phyloP scores from a whole-genome alignment of 345 rosid genomes.

The Jatropha curcas region DNA sequence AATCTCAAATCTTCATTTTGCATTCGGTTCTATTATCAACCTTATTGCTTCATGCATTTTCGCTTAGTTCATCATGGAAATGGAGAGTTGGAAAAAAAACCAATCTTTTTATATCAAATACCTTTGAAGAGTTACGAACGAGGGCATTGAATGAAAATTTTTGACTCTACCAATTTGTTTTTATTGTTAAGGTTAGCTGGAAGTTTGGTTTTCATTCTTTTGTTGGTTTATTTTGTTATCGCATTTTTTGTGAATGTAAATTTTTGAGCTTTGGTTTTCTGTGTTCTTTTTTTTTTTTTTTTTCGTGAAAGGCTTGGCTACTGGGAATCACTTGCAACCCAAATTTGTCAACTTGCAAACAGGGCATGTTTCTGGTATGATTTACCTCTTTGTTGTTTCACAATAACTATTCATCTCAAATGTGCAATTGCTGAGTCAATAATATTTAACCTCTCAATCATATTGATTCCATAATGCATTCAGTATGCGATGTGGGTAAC shows the following conservation, averaged over 20 bases:
- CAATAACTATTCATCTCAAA: not conserved
- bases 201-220: not conserved
- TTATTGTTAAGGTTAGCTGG: too few species aligned
- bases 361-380: constrained; percentile 7
- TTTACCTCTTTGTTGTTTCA: not conserved
- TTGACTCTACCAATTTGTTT: not conserved
- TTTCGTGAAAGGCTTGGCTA: constrained; percentile 3
- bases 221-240: not conserved
- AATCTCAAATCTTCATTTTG: too few species aligned
- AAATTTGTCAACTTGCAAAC: constrained; percentile 11
- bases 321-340: constrained; percentile 11
- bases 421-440: not conserved
- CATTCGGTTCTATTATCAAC: too few species aligned
- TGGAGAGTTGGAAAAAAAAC: not conserved
- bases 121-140: not conserved
- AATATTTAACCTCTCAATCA: not conserved
- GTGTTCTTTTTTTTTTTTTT: not conserved
- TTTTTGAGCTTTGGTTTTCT: not conserved
- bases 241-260: not conserved
- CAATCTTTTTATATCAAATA: not conserved
- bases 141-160: not conserved
- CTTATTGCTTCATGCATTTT: not conserved
- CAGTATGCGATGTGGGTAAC: not conserved
- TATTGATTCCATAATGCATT: not conserved
- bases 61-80: not conserved